These are phyloP conservation scores for Coniochaeta sp. DNA, from an alignment of 2,329 filamentous ascomycete species.

Conservation along the genomic window DNA sequence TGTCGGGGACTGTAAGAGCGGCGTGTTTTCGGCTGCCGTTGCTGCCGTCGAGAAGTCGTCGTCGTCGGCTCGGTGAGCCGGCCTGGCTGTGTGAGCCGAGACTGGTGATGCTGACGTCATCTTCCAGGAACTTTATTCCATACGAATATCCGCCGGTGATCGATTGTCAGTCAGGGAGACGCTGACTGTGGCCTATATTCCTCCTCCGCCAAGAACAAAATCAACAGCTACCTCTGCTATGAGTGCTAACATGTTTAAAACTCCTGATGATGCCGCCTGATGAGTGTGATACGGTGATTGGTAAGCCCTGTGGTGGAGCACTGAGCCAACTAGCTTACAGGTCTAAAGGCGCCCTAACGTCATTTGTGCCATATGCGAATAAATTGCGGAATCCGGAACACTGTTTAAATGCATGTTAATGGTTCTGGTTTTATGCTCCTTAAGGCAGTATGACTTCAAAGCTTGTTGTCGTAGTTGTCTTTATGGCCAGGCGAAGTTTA, in stretches of 20 bases:
- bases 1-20: slow-evolving; percentile 16
- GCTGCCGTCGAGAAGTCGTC: slow-evolving; percentile 11
- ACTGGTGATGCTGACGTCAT: slow-evolving; percentile 15
- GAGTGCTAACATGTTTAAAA: neutral
- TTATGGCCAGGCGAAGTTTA: no score
- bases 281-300: neutral
- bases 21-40: slow-evolving; percentile 18
- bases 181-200: neutral
- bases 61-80: neutral
- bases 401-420: neutral
- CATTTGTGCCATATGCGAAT: neutral
- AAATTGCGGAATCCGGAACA: neutral
- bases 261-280: neutral
- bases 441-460: no score
- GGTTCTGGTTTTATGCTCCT: no score
- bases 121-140: neutral
- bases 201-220: neutral
- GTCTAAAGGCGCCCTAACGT: neutral
- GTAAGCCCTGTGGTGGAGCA: neutral
- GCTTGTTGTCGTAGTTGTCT: no score
- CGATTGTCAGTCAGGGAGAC: neutral
- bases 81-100: neutral
- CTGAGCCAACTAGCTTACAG: neutral
- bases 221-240: neutral
- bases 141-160: neutral